These are phyloP conservation scores for Pseudogymnoascus sp. DNA, from an alignment of 2,329 filamentous ascomycete species.

Conservation along the genomic window DNA sequence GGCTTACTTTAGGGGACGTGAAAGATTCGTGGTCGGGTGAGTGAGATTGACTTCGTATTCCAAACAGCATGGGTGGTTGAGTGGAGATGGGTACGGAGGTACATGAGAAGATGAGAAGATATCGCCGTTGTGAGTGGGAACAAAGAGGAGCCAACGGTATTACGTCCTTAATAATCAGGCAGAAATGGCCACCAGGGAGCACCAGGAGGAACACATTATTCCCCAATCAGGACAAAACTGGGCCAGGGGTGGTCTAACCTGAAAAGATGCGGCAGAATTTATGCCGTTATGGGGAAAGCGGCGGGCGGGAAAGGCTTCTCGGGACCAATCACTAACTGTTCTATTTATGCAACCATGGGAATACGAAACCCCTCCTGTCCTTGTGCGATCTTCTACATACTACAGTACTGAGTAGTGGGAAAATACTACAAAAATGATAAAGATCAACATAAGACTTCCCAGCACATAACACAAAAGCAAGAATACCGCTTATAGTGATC, in stretches of 20 bases:
- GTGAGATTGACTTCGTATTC: conserved; percentile 8
- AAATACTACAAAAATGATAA: not conserved
- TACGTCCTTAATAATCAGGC: not conserved
- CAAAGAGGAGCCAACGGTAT: not conserved
- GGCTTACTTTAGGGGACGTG: not conserved
- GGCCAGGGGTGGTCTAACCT: not conserved
- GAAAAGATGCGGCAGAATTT: conserved; percentile 5
- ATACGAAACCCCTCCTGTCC: not conserved
- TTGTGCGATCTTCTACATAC: not conserved
- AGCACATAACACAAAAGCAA: not conserved
- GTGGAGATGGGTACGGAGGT: not conserved
- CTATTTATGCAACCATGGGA: conserved; percentile 4
- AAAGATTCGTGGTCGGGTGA: not conserved
- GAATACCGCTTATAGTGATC: not conserved
- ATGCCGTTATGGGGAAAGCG: not conserved
- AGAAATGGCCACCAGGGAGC: not conserved
- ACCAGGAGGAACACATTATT: not conserved
- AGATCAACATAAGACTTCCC: not conserved
- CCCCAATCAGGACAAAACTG: not conserved
- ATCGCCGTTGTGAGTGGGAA: not conserved
- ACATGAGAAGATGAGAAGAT: not conserved
- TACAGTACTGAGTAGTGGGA: not conserved
- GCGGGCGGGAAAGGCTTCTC: conserved; percentile 3
- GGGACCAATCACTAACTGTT: not conserved
- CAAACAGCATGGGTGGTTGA: not conserved